Evolutionary conservation across 306 rosid species (phyloP), one percentile per base, ranked within the genome.

Genomic region (Ceratonia siliqua): DNA sequence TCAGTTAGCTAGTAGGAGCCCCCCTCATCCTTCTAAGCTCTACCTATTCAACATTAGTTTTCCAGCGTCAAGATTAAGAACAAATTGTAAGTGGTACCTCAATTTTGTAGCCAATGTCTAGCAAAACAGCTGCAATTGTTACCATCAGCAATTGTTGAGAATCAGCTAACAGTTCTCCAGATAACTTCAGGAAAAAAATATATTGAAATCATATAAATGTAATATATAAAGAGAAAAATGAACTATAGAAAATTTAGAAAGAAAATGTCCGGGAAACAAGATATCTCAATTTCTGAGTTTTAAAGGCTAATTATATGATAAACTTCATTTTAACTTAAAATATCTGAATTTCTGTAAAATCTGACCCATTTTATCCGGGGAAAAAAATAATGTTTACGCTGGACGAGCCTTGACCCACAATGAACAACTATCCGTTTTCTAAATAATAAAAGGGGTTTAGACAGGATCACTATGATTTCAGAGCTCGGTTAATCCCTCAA

Each of bases 61-160:
- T 53, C 14, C 64, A 68, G 50, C 30, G 54, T 35, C 30, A 70
- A 20, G 28, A 74, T 15, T 42, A 63, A 58, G 48, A 79, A 21
- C 20, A 30, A 84, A 81, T 45, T 53, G 53, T 30, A 69, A 43
- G 46, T 28, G 15, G 76, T 68, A 95, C 99, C 98, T 88, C 85
- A 78, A 92, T 75, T 75, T 15, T 68, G 70, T 95, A 95, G 72
- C 99, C 98, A 70, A 92, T 86, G 70, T 95, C 92, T 43, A 70
- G 85, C 82, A 95, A 88, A 54, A 89, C 97, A 79, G 89, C 76
- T 73, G 90, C 90, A 83, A 90, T 74, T 46, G 98, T 90, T 76
- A 87, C 94, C 91, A 90, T 85, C 77, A 86, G 76, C 80, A 95
- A 52, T 77, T 92, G 96, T 68, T 87, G 93, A 49, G 99, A 86